These are phyloP conservation scores for Schwanniomyces yamadae DNA, from an alignment of 805 yeast genomes.

Conservation along the genomic window DNA sequence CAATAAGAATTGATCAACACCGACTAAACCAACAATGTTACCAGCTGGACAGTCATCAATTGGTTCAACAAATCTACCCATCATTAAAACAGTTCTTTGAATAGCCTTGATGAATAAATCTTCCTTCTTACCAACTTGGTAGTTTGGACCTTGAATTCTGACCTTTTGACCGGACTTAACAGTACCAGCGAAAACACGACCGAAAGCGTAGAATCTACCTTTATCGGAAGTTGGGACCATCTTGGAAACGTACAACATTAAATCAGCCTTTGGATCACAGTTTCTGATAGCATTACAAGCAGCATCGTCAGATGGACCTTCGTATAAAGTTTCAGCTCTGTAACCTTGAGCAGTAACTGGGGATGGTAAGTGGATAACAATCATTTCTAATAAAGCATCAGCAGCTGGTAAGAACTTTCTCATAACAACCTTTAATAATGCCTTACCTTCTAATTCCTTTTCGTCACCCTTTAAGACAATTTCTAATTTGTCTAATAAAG, in stretches of 20 bases:
- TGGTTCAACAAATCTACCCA: constrained; percentile 98
- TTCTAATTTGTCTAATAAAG: constrained; percentile 90
- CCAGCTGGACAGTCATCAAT: constrained; percentile 99
- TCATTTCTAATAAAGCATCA: constrained; percentile 98
- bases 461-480: constrained; percentile 92
- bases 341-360: constrained; percentile 98
- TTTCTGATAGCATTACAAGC: constrained; percentile 89
- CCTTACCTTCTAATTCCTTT: constrained; percentile 98
- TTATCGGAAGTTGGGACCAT: constrained; percentile 99
- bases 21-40: constrained; percentile 99
- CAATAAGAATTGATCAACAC: constrained; percentile 99
- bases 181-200: constrained; percentile 99
- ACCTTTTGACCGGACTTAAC: constrained; percentile 98
- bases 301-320: constrained; percentile 96
- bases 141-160: constrained; percentile 99
- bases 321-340: constrained; percentile 99
- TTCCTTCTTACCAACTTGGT: constrained; percentile 96
- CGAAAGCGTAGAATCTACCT: constrained; percentile 99
- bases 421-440: constrained; percentile 97
- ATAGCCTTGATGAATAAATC: constrained; percentile 95
- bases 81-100: constrained; percentile 99
- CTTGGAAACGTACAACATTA: constrained; percentile 99
- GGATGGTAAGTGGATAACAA: constrained; percentile 96
- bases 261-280: constrained; percentile 98
- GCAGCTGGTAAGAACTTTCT: constrained; percentile 99